Conservation (phyloP, 176 grass and related monocot species). For the Musa troglodytarum region DNA sequence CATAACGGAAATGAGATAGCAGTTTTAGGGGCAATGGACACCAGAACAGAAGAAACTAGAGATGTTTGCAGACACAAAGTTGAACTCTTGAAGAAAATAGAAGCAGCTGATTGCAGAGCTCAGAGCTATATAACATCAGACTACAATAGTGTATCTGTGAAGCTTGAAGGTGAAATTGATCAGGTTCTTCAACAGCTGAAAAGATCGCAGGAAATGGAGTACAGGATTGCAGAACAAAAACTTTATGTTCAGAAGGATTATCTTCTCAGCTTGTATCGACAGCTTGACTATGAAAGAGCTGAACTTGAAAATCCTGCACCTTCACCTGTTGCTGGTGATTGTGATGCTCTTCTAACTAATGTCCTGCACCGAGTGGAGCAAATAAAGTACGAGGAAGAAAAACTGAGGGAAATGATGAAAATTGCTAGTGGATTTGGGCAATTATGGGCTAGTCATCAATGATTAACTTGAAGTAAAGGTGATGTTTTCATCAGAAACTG, state of each 20-base stretch:
- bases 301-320: conserved; percentile 41
- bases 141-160: conserved; percentile 34
- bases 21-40: conserved; percentile 30
- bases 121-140: conserved; percentile 41
- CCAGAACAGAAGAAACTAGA: not conserved
- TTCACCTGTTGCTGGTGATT: conserved; percentile 29
- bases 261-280: conserved; percentile 52
- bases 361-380: conserved; percentile 41
- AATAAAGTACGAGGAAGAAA: conserved; percentile 65
- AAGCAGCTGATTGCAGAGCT: conserved; percentile 8
- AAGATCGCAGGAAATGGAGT: conserved; percentile 55
- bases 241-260: conserved; percentile 66
- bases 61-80: conserved; percentile 24
- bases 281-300: conserved; percentile 48
- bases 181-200: conserved; percentile 53
- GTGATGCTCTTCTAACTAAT: conserved; percentile 34
- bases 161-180: conserved; percentile 60
- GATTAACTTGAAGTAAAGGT: conserved; percentile 7
- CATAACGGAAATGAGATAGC: conserved; percentile 19
- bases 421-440: conserved; percentile 40
- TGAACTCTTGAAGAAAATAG: conserved; percentile 24
- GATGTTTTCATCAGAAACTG: not conserved
- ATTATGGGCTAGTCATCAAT: conserved; percentile 30
- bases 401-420: conserved; percentile 63
- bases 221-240: conserved; percentile 60